phyloP scores from a whole-genome alignment of 805 yeast genomes.

The Kuraishia molischiana region DNA sequence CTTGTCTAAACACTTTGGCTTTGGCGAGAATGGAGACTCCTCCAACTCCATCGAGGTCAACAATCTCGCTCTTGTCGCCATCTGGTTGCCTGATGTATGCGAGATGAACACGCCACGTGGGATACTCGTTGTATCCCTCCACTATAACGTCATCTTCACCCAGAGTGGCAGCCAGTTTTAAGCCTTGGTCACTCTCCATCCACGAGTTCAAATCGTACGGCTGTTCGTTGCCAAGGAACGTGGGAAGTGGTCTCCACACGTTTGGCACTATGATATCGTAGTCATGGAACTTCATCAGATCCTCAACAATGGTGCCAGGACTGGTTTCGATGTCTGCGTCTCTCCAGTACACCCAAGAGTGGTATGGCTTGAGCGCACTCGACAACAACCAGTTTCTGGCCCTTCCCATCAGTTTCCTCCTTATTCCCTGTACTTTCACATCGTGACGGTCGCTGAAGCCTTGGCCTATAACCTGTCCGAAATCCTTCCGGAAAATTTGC shows the following conservation, averaged over 20 bases:
- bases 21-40: constrained; percentile 76
- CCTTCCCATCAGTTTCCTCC: constrained; percentile 79
- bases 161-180: constrained; percentile 51
- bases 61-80: constrained; percentile 54
- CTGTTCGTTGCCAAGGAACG: constrained; percentile 82
- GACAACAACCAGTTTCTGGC: constrained; percentile 80
- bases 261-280: constrained; percentile 76
- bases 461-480: constrained; percentile 79
- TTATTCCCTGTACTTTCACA: constrained; percentile 75
- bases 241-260: constrained; percentile 96
- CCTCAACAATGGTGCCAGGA: constrained; percentile 68
- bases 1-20: constrained; percentile 66
- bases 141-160: constrained; percentile 81
- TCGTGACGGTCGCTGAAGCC: constrained; percentile 80
- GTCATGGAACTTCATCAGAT: constrained; percentile 48
- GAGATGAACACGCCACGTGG: constrained; percentile 77
- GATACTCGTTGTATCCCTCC: constrained; percentile 81
- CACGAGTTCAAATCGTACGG: constrained; percentile 95
- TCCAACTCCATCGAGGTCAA: constrained; percentile 77
- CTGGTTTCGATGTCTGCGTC: constrained; percentile 81
- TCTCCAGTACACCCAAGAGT: constrained; percentile 89
- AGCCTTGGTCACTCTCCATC: constrained; percentile 79
- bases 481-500: constrained; percentile 72
- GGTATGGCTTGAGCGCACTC: constrained; percentile 69
- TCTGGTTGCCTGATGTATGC: constrained; percentile 57